A percentile compares a stretch with the other conserved stretches of the same genome.
Conservation (phyloP, 495 filamentous ascomycete genomes). For the Hypoxylon subgilvum region DNA sequence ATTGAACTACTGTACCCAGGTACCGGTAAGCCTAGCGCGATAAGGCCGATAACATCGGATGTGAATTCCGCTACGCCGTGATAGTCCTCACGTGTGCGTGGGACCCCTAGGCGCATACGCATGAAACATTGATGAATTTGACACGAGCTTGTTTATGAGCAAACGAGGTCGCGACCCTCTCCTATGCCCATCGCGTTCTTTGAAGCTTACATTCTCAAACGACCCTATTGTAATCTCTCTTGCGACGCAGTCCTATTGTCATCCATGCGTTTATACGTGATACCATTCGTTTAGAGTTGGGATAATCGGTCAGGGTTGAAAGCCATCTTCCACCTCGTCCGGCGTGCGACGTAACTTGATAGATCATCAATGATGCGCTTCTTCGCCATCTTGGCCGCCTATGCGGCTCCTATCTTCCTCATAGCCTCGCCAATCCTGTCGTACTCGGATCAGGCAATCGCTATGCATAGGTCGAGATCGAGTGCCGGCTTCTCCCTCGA, state of each 20-base stretch:
- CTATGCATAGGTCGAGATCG: slow-evolving; percentile 79
- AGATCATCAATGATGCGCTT: slow-evolving; percentile 45
- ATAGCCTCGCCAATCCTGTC: slow-evolving; percentile 83
- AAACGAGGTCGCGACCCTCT: slow-evolving; percentile 23
- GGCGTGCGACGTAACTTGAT: background rate
- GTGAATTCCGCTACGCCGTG: slow-evolving; percentile 21
- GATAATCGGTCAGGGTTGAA: slow-evolving; percentile 2
- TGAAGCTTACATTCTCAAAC: no score
- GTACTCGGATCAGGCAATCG: slow-evolving; percentile 89
- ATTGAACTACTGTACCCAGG: no score
- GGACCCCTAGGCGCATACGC: no score
- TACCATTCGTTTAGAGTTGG: slow-evolving; percentile 4
- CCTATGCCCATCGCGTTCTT: no score
- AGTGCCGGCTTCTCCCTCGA: slow-evolving; percentile 87
- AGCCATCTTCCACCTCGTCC: slow-evolving; percentile 8
- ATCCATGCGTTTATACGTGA: background rate
- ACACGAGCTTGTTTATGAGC: background rate
- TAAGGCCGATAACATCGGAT: slow-evolving; percentile 24
- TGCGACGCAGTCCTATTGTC: slow-evolving; percentile 1
- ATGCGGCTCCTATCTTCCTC: slow-evolving; percentile 65
- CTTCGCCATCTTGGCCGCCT: slow-evolving; percentile 52
- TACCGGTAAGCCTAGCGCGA: no score
- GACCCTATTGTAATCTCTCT: background rate
- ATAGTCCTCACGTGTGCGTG: no score
- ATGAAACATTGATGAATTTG: no score